Evolutionary conservation across 257 asterid species (phyloP), one percentile per base, ranked within the genome.

Genomic region (Solanum arcanum): DNA sequence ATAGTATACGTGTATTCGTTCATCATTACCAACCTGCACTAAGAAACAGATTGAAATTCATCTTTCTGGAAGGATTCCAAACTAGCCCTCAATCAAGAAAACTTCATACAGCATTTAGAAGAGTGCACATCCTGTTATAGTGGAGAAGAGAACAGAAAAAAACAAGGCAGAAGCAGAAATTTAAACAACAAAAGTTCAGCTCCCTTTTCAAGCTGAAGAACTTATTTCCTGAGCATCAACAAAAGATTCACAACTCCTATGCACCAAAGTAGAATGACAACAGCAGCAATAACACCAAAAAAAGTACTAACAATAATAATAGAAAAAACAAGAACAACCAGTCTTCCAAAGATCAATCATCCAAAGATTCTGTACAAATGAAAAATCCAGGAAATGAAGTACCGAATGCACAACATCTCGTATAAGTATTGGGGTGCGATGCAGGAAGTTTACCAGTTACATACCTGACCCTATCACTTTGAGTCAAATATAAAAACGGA

Each of bases 1-100:
- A 90, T 97, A 97, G 95, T 97, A 97, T 86, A 95, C 99, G 92
- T 97, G 98, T 90, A 97, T 97, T 89, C 98, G 91, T 91, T 97
- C 99, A 83, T 95, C 98, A 80, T 95, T 90, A 78, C 99, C 99
- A 62, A 97, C 98, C 99, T 97, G 91, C 73, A 86, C 68, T 77
- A 83, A 82, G 69, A 90, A 86, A 90, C 87, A 87, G 75, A 76
- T 56, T 42, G 21, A 73, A 86, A 76, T 42, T 72, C 75, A 87
- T 23, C 66, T 27, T 41, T 77, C 33, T 18, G 15, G 49, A 70
- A 70, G n/a, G 33, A 75, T 75, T 41, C 14, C 60, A 76, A 86
- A 70, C 33, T 70, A 7, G 5, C 6, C 84, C 39, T 78, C 84
- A 46, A 46, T 46, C 25, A n/a, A 42, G 41, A 78, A 13, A 46